Percentiles rank a stretch among this genome's conserved stretches.
These are phyloP conservation scores for Trichoderma sp. DNA, from an alignment of 2,329 filamentous ascomycete genomes.

Conservation along the genomic window DNA sequence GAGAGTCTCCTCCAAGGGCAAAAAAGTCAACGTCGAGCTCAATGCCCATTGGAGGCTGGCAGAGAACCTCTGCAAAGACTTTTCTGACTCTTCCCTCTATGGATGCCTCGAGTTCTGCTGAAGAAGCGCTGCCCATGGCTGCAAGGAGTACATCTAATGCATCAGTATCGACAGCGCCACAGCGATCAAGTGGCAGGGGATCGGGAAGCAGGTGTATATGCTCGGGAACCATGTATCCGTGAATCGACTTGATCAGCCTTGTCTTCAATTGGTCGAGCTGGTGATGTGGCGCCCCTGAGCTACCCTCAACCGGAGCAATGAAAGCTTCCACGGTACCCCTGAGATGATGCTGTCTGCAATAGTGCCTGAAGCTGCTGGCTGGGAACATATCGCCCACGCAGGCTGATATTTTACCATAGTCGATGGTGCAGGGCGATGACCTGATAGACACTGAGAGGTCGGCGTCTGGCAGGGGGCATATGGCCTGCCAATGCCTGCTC, in stretches of 20 bases:
- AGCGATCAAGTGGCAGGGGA: conserved; percentile 41
- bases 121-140: conserved; percentile 32
- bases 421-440: conserved; percentile 40
- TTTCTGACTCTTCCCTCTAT: conserved; percentile 46
- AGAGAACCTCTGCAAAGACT: conserved; percentile 51
- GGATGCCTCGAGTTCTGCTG: conserved; percentile 34
- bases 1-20: conserved; percentile 55
- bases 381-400: conserved; percentile 33
- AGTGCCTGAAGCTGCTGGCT: conserved; percentile 28
- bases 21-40: conserved; percentile 52
- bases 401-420: conserved; percentile 36
- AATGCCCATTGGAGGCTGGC: conserved; percentile 45
- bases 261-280: conserved; percentile 30
- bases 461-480: conserved; percentile 53
- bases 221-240: conserved; percentile 46
- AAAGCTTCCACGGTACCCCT: conserved; percentile 32
- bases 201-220: conserved; percentile 40
- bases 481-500: conserved; percentile 53
- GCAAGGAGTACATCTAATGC: conserved; percentile 42
- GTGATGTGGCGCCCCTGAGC: conserved; percentile 2
- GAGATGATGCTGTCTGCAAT: conserved; percentile 26
- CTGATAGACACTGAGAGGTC: conserved; percentile 47
- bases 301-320: conserved; percentile 32
- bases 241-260: conserved; percentile 29
- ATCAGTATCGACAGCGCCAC: conserved; percentile 41